These are phyloP conservation scores for Decorospora gaudefroyi DNA, from an alignment of 2,329 filamentous ascomycete species.

Conservation along the genomic window DNA sequence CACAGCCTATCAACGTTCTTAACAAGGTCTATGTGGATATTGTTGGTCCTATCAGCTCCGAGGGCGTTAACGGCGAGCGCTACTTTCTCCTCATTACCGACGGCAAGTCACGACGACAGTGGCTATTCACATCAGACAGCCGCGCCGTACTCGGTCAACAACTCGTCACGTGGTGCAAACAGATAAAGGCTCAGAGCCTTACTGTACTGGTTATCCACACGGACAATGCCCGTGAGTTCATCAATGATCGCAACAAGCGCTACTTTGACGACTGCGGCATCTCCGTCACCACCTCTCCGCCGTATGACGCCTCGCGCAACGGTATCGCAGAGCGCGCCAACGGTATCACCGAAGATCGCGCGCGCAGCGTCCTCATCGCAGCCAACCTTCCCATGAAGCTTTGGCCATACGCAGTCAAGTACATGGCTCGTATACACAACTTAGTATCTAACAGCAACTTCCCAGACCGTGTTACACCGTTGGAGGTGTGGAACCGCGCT, in stretches of 20 bases:
- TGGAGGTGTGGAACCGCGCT: background rate
- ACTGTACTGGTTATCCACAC: background rate
- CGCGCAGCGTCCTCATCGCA: background rate
- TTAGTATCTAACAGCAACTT: background rate
- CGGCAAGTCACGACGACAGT: background rate
- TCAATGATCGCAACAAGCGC: background rate
- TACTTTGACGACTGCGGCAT: background rate
- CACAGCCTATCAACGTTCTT: too few relatives aligned
- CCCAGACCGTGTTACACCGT: background rate
- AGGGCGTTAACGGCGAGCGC: background rate
- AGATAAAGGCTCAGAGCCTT: background rate
- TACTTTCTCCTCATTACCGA: background rate
- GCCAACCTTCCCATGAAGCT: background rate
- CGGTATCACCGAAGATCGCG: background rate
- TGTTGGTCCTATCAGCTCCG: background rate
- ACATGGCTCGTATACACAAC: background rate
- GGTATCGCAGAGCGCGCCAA: background rate
- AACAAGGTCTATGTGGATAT: too few relatives aligned
- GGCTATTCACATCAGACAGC: background rate
- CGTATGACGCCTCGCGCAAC: background rate
- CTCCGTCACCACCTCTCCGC: background rate
- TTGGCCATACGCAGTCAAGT: background rate
- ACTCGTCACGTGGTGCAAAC: background rate
- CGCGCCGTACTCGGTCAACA: background rate
- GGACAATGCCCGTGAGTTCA: background rate